Percentiles rank a stretch among this genome's conserved stretches.
phyloP scores from a whole-genome alignment of 1,284 basidiomycete species.

The Vanrija sp. region DNA sequence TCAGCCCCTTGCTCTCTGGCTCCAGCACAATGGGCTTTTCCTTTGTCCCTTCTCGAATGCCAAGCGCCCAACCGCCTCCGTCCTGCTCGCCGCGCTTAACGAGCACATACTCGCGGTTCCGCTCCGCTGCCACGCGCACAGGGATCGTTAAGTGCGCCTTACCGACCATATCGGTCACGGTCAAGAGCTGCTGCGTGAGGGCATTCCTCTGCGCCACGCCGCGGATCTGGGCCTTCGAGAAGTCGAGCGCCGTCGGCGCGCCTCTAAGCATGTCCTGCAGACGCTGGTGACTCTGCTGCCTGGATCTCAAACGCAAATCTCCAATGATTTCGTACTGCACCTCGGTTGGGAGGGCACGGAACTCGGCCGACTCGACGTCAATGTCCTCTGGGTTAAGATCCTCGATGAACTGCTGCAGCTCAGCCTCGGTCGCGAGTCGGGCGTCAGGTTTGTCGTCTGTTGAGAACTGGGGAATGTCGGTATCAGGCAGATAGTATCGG shows the following conservation, averaged over 20 bases:
- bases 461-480: slow-evolving; percentile 52
- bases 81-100: slow-evolving; percentile 76
- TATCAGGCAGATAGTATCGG: slow-evolving; percentile 73
- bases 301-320: slow-evolving; percentile 85
- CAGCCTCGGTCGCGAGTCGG: slow-evolving; percentile 87
- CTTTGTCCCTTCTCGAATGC: slow-evolving; percentile 71
- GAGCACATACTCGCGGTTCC: slow-evolving; percentile 89
- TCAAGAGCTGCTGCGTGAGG: slow-evolving; percentile 90
- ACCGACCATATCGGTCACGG: slow-evolving; percentile 89
- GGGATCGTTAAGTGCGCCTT: slow-evolving; percentile 81
- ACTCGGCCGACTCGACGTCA: slow-evolving; percentile 80
- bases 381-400: slow-evolving; percentile 90
- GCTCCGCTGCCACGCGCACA: slow-evolving; percentile 85
- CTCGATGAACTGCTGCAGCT: slow-evolving; percentile 83
- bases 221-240: slow-evolving; percentile 90
- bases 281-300: slow-evolving; percentile 88
- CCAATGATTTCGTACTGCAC: slow-evolving; percentile 98
- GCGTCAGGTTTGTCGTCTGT: slow-evolving; percentile 67
- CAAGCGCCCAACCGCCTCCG: slow-evolving; percentile 89
- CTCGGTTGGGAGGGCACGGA: slow-evolving; percentile 88
- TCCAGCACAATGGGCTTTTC: slow-evolving; percentile 79
- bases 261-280: slow-evolving; percentile 84
- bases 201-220: slow-evolving; percentile 84
- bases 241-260: slow-evolving; percentile 83
- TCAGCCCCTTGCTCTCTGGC: slow-evolving; percentile 26